Evolutionary conservation across 1,139 yeast genomes (phyloP), one percentile per base, ranked within the genome.

Genomic region (Lodderomyces jiufengensis): DNA sequence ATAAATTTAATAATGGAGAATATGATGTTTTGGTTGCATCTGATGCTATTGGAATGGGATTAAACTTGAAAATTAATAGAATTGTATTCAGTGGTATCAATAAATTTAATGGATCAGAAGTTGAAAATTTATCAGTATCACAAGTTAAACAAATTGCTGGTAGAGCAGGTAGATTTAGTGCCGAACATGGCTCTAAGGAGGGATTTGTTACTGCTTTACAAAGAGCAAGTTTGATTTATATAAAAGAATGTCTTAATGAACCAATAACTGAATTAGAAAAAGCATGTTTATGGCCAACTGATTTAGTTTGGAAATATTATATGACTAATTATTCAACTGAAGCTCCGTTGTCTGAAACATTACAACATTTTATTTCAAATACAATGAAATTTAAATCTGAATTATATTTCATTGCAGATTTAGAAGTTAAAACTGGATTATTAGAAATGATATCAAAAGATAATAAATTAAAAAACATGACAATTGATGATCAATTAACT

Each of bases 11-110:
- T 51, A 62, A 57, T 15, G 94, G 94, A 3, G 73, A 75, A 31
- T 83, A 79, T 44, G 94, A 90, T 50, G 73, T 84, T 15, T 64
- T 92, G 31, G 86, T 92, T 3, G 97, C 98, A 0, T 85, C 97
- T 1, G 98, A 92, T 63, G 99, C 99, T 0, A 79, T 92, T 40
- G 98, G 98, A 2, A 92, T 92, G 97, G 99, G 99, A 0, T 69
- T 92, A 36, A 92, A 92, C 52, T 67, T 92, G 50, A 81, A 84
- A 18, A 88, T 92, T 46, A 78, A 80, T 42, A 65, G 98, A 39
- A 76, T 92, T 11, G 74, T 92, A 1, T 90, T 92, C 51, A 76
- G 83, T 21, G 71, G 81, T 0, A 66, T 76, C 16, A 58, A 57
- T 34, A 94, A 92, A 57, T 92, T 74, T 49, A 78, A 88, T 53